phyloP scores from a whole-genome alignment of 176 grass and related monocot species.

The Pontederia paniculata region DNA sequence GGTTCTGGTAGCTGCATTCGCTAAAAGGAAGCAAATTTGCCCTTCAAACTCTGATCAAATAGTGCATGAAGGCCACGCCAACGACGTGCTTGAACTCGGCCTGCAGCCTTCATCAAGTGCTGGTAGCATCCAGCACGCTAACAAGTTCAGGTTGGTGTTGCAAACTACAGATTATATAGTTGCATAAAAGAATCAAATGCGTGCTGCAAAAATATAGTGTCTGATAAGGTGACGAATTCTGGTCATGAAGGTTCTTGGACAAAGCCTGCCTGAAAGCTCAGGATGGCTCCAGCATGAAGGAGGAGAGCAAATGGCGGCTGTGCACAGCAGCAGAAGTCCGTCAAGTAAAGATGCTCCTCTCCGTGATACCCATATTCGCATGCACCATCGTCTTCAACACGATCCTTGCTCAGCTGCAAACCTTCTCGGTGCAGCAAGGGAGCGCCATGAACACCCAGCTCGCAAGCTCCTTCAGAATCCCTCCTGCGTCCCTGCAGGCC shows the following conservation, averaged over 20 bases:
- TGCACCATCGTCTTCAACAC: slow-evolving; percentile 98
- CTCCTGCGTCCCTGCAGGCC: slow-evolving; percentile 82
- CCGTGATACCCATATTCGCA: slow-evolving; percentile 85
- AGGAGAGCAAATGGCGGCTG: slow-evolving; percentile 57
- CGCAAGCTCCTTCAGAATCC: slow-evolving; percentile 42
- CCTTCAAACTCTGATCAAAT: slow-evolving; percentile 22
- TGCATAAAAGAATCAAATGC: too few relatives aligned
- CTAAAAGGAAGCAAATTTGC: slow-evolving; percentile 70
- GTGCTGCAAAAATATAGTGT: too few relatives aligned
- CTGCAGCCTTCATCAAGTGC: slow-evolving; percentile 19
- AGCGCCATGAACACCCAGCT: slow-evolving; percentile 69
- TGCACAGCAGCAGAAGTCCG: slow-evolving; percentile 55
- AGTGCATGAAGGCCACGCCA: background rate
- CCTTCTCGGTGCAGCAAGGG: slow-evolving; percentile 94
- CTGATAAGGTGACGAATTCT: background rate
- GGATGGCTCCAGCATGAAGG: slow-evolving; percentile 29
- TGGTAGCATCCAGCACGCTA: slow-evolving; percentile 27
- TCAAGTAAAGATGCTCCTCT: slow-evolving; percentile 70
- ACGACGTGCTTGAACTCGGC: too few relatives aligned
- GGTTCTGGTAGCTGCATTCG: slow-evolving; percentile 77
- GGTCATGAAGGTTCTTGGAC: slow-evolving; percentile 57
- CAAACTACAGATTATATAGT: background rate
- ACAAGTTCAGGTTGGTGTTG: slow-evolving; percentile 54
- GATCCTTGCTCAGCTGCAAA: slow-evolving; percentile 87
- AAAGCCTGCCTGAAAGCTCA: slow-evolving; percentile 58